Percentiles rank a stretch among this genome's conserved stretches.
Conservation (phyloP, 768 basidiomycete species). For the Glaciozyma martinii region DNA sequence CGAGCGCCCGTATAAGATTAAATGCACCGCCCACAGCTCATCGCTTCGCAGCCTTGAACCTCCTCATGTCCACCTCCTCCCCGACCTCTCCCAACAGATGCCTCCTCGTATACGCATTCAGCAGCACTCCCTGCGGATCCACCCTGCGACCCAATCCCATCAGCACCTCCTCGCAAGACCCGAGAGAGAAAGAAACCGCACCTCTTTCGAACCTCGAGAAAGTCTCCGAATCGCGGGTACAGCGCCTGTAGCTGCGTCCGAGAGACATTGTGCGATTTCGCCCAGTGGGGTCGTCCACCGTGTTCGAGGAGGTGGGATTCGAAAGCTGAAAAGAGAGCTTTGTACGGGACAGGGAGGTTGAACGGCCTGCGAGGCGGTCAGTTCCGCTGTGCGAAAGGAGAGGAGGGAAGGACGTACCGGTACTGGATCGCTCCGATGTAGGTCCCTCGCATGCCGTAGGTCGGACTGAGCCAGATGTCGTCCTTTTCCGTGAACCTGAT, state of each 20-base stretch:
- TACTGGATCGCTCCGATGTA: conserved; percentile 99
- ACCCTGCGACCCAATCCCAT: conserved; percentile 38
- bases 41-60: conserved; percentile 11
- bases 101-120: conserved; percentile 79
- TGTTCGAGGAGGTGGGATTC: conserved; percentile 60
- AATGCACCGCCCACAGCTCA: no score
- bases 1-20: no score
- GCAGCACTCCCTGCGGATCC: conserved; percentile 58
- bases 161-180: no score
- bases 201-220: conserved; percentile 53
- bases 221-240: conserved; percentile 77
- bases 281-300: conserved; percentile 89
- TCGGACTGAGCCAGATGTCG: conserved; percentile 90
- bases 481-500: conserved; percentile 78
- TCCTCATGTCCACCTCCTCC: conserved; percentile 8
- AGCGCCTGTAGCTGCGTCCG: conserved; percentile 55
- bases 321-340: conserved; percentile 62
- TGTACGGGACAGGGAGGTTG: conserved; percentile 69
- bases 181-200: no score
- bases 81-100: conserved; percentile 51
- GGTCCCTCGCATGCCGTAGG: conserved; percentile 63
- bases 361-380: conserved; percentile 60
- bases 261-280: conserved; percentile 70
- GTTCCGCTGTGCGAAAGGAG: no score
- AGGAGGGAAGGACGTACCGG: conserved; percentile 54